phyloP scores from a whole-genome alignment of 805 yeast species.

The Middelhovenomyces tepae region DNA sequence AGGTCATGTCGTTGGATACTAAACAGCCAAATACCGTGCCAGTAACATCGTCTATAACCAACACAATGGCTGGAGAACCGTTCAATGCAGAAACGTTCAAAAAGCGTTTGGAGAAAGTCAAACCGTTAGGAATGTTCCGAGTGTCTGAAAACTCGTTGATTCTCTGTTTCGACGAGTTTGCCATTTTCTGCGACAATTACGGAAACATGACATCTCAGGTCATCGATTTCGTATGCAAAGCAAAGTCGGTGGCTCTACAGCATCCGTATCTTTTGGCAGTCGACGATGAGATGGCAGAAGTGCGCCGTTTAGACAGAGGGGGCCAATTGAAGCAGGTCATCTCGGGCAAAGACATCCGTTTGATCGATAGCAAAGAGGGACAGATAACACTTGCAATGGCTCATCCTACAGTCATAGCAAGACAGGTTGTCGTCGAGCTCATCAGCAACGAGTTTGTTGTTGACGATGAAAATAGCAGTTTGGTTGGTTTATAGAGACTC shows the following conservation, averaged over 20 bases:
- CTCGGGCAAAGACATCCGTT: slow-evolving; percentile 55
- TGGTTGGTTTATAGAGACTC: slow-evolving; percentile 17
- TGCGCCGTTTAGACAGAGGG: slow-evolving; percentile 47
- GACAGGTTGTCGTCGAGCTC: slow-evolving; percentile 49
- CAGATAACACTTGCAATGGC: slow-evolving; percentile 42
- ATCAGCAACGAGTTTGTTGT: slow-evolving; percentile 23
- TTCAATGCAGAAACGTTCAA: slow-evolving; percentile 29
- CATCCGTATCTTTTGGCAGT: slow-evolving; percentile 44
- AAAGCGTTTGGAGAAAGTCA: slow-evolving; percentile 31
- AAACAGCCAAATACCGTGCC: slow-evolving; percentile 52
- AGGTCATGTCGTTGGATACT: slow-evolving; percentile 52
- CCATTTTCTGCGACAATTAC: slow-evolving; percentile 51
- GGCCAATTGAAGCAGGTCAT: slow-evolving; percentile 50
- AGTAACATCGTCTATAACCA: slow-evolving; percentile 13
- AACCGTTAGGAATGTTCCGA: slow-evolving; percentile 58
- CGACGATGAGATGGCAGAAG: slow-evolving; percentile 60
- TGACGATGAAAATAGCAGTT: slow-evolving; percentile 19
- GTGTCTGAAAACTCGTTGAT: slow-evolving; percentile 46
- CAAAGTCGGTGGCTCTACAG: slow-evolving; percentile 31
- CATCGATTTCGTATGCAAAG: slow-evolving; percentile 32
- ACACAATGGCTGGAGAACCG: background rate
- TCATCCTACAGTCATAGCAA: slow-evolving; percentile 54
- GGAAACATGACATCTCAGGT: slow-evolving; percentile 32
- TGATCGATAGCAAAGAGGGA: slow-evolving; percentile 33
- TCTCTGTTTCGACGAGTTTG: slow-evolving; percentile 62